Conservation (phyloP, 441 rosid genomes). For the Adansonia gregorii region DNA sequence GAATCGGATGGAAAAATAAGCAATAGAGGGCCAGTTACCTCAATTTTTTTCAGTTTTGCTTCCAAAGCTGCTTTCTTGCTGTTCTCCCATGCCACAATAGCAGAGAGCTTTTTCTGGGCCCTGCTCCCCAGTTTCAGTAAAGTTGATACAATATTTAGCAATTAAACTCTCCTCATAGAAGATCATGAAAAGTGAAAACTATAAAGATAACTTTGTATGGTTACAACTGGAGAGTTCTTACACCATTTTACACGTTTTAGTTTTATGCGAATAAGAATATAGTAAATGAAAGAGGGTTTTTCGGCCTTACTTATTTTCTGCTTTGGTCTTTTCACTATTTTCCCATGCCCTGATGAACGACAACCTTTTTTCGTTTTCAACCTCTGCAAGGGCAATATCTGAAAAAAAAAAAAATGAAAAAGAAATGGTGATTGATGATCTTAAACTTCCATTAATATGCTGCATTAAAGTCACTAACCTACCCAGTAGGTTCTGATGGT, state of each 20-base stretch:
- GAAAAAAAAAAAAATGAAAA: constrained; percentile 19
- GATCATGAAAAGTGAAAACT: not conserved
- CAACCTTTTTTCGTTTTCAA: constrained; percentile 66
- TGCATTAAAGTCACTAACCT: not conserved
- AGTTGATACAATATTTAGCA: not conserved
- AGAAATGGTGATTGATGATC: not conserved
- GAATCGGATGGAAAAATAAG: not conserved
- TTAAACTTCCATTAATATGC: not conserved
- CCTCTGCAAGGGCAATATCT: constrained; percentile 78
- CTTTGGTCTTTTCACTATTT: constrained; percentile 79
- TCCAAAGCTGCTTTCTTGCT: constrained; percentile 66
- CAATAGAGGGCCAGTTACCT: constrained; percentile 46
- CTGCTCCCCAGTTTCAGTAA: constrained; percentile 43
- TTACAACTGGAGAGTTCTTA: not conserved
- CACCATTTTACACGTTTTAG: not conserved
- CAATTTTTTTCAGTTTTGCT: constrained; percentile 59
- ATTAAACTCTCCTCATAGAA: not conserved
- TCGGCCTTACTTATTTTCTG: constrained; percentile 68
- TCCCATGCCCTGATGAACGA: constrained; percentile 89
- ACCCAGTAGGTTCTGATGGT: not conserved
- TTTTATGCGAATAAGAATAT: not conserved
- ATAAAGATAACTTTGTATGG: constrained; percentile 2
- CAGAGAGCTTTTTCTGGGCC: constrained; percentile 71
- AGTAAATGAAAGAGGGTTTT: not conserved
- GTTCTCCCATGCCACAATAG: constrained; percentile 72